These are phyloP conservation scores for Myxozyma sirexii DNA, from an alignment of 805 yeast species.

Conservation along the genomic window DNA sequence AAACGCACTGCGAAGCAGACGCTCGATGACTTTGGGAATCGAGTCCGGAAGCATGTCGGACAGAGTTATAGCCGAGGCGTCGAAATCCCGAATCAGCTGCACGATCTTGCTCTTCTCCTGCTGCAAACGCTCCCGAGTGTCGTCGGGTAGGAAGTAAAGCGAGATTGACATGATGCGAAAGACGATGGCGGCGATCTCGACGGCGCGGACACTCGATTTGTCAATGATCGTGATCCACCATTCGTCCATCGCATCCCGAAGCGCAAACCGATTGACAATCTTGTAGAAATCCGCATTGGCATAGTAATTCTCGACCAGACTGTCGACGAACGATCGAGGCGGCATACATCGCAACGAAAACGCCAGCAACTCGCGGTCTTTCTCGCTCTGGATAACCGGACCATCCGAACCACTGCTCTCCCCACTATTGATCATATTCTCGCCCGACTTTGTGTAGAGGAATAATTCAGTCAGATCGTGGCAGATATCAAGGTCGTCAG, in stretches of 20 bases:
- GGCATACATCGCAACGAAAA: slow-evolving; percentile 20
- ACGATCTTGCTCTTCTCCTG: slow-evolving; percentile 12
- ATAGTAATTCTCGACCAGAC: slow-evolving; percentile 11
- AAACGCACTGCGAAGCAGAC: slow-evolving; percentile 16
- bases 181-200: slow-evolving; percentile 6
- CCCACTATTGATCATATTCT: neutral
- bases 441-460: slow-evolving; percentile 12
- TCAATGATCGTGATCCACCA: slow-evolving; percentile 16
- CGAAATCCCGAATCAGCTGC: slow-evolving; percentile 14
- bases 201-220: neutral
- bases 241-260: slow-evolving; percentile 10
- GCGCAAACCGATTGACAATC: slow-evolving; percentile 10
- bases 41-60: slow-evolving; percentile 27
- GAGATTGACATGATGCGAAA: slow-evolving; percentile 27
- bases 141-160: slow-evolving; percentile 19
- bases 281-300: slow-evolving; percentile 23
- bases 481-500: slow-evolving; percentile 14
- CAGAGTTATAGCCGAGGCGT: slow-evolving; percentile 14
- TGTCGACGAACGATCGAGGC: slow-evolving; percentile 23
- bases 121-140: neutral
- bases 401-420: neutral
- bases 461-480: slow-evolving; percentile 15
- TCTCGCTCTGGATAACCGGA: neutral
- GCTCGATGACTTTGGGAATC: slow-evolving; percentile 13
- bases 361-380: neutral